Conservation (phyloP, 371 early-diverging fungal species). For the Mucor piriformis region DNA sequence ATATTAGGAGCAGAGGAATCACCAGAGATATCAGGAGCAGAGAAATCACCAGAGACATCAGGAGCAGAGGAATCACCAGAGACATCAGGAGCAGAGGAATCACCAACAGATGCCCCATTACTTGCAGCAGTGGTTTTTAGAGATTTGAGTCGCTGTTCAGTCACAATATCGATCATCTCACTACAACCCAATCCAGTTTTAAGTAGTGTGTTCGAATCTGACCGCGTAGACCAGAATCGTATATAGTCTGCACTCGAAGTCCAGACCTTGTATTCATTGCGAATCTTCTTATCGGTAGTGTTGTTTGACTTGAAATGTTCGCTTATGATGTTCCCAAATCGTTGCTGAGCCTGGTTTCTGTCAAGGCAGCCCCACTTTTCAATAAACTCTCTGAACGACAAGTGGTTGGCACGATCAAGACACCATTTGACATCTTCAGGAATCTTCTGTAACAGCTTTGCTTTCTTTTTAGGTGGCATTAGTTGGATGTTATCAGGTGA, state of each 20-base stretch:
- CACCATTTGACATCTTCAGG: slow-evolving; percentile 32
- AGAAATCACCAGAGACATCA: slow-evolving; percentile 25
- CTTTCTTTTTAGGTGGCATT: neutral
- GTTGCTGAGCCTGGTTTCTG: slow-evolving; percentile 5
- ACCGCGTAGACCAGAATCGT: slow-evolving; percentile 24
- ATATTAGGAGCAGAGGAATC: slow-evolving; percentile 14
- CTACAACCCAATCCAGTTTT: slow-evolving; percentile 22
- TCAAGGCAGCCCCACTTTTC: slow-evolving; percentile 26
- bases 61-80: no score
- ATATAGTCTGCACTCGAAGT: slow-evolving; percentile 22
- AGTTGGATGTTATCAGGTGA: neutral
- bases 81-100: slow-evolving; percentile 21
- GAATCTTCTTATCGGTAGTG: slow-evolving; percentile 13
- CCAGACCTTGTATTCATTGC: slow-evolving; percentile 24
- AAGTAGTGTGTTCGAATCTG: slow-evolving; percentile 19
- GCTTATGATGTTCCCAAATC: slow-evolving; percentile 19
- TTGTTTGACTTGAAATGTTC: slow-evolving; percentile 26
- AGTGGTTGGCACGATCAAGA: slow-evolving; percentile 20
- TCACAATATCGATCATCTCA: slow-evolving; percentile 27
- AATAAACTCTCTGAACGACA: slow-evolving; percentile 30
- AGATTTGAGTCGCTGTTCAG: slow-evolving; percentile 29
- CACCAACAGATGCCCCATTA: slow-evolving; percentile 1
- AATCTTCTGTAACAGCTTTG: neutral
- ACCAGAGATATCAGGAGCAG: slow-evolving; percentile 24
- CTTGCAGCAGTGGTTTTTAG: slow-evolving; percentile 21